A percentile compares a stretch with the other conserved stretches of the same genome.
phyloP scores from a whole-genome alignment of 2,329 filamentous ascomycete genomes.

The Ophiostoma novo-ulmi region DNA sequence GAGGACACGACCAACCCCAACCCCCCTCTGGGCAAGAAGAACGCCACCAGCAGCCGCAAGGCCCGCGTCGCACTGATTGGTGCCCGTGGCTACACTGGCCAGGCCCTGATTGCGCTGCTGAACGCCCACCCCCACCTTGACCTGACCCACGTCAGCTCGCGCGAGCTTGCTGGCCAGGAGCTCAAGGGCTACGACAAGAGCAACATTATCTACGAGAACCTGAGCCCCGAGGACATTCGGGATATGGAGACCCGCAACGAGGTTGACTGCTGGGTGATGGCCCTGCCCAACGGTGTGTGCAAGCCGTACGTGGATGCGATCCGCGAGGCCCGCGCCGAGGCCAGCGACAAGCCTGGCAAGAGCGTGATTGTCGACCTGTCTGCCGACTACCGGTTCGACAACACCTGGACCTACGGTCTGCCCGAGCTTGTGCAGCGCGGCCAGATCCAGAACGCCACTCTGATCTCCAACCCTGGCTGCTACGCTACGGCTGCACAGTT shows the following conservation, averaged over 20 bases:
- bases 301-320: slow-evolving; percentile 90
- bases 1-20: slow-evolving; percentile 75
- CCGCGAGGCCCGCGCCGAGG: slow-evolving; percentile 56
- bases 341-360: slow-evolving; percentile 38
- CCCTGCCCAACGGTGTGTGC: slow-evolving; percentile 90
- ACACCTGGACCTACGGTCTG: slow-evolving; percentile 81
- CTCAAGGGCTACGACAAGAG: slow-evolving; percentile 87
- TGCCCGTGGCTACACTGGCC: slow-evolving; percentile 88
- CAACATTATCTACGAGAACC: slow-evolving; percentile 86
- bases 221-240: slow-evolving; percentile 78
- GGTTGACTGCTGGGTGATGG: slow-evolving; percentile 97
- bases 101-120: slow-evolving; percentile 80
- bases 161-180: slow-evolving; percentile 81
- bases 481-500: slow-evolving; percentile 92
- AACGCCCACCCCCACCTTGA: slow-evolving; percentile 88
- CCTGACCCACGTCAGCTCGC: slow-evolving; percentile 84
- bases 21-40: slow-evolving; percentile 82
- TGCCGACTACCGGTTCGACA: slow-evolving; percentile 92
- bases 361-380: slow-evolving; percentile 88
- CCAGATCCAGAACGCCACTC: slow-evolving; percentile 69
- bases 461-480: slow-evolving; percentile 90
- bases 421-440: slow-evolving; percentile 76
- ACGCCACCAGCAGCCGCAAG: slow-evolving; percentile 72
- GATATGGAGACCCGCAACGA: slow-evolving; percentile 77
- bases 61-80: slow-evolving; percentile 83